phyloP scores from a whole-genome alignment of 2,329 filamentous ascomycete genomes.

The Lasiodiplodia sp. region DNA sequence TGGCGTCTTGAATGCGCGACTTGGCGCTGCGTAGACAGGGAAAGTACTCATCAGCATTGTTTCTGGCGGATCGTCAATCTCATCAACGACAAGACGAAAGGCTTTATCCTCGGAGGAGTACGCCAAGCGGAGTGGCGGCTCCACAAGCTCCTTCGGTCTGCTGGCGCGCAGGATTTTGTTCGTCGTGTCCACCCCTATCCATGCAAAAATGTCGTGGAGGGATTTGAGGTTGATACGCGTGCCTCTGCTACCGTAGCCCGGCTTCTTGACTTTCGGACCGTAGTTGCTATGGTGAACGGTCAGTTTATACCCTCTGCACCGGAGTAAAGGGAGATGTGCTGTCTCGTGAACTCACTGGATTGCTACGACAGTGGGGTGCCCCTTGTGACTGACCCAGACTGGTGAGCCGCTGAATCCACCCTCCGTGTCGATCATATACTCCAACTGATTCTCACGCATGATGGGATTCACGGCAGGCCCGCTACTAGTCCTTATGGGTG shows the following conservation, averaged over 20 bases:
- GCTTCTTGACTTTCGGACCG: background rate
- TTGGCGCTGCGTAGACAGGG: background rate
- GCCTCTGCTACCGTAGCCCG: background rate
- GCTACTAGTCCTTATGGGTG: too few species aligned
- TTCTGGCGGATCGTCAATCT: background rate
- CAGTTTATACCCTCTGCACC: too few species aligned
- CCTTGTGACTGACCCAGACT: background rate
- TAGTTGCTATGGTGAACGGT: background rate
- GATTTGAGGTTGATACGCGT: background rate
- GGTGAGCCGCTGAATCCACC: background rate
- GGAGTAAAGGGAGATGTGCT: background rate
- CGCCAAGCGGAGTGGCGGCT: background rate
- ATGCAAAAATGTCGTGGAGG: background rate
- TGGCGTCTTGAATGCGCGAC: accelerated
- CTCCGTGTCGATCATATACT: background rate
- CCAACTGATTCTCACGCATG: background rate
- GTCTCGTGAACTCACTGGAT: background rate
- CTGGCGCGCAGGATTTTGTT: background rate
- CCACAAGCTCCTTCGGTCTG: accelerated
- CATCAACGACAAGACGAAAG: background rate
- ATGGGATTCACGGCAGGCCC: background rate
- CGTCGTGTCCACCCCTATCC: background rate
- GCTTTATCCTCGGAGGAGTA: background rate
- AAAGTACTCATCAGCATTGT: background rate
- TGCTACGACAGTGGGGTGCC: background rate